Evolutionary conservation across 768 basidiomycete species (phyloP).

Genomic region (Tricholoma matsutake): DNA sequence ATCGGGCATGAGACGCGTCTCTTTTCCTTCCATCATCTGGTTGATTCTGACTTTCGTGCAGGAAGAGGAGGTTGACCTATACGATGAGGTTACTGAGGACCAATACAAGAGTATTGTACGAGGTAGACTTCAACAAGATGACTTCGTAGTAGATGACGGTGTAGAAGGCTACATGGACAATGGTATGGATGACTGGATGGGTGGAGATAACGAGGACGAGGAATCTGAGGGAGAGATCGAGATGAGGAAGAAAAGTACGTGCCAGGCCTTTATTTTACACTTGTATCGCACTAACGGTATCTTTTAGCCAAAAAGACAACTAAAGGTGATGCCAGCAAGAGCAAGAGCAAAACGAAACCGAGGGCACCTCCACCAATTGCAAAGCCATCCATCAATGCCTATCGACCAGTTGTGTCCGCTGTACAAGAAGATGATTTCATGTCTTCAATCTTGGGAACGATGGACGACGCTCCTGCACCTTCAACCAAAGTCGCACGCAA

Average conservation of each 20-base stretch:
- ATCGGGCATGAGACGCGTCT: constrained; percentile 6
- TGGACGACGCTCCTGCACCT: constrained; percentile 52
- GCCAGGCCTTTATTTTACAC: not conserved
- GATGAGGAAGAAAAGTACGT: constrained; percentile 42
- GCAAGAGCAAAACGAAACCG: constrained; percentile 44
- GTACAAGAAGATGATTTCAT: constrained; percentile 90
- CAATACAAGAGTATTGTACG: constrained; percentile 85
- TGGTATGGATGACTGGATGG: constrained; percentile 93
- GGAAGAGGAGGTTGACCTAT: constrained; percentile 66
- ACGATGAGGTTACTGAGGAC: constrained; percentile 88
- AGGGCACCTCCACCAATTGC: constrained; percentile 49
- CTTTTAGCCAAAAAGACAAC: constrained; percentile 39
- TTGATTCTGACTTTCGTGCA: constrained; percentile 16
- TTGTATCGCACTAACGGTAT: not conserved
- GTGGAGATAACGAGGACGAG: constrained; percentile 52
- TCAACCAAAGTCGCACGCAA: constrained; percentile 44
- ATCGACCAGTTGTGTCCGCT: constrained; percentile 70
- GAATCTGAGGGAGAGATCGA: constrained; percentile 54
- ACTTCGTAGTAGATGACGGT: constrained; percentile 96
- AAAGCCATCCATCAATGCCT: constrained; percentile 70
- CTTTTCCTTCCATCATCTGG: not conserved
- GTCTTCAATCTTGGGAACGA: constrained; percentile 69
- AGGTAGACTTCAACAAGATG: constrained; percentile 78
- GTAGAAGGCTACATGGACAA: constrained; percentile 91
- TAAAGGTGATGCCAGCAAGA: constrained; percentile 32